These are phyloP conservation scores for Trichoderma afroharzianum DNA, from an alignment of 2,329 filamentous ascomycete genomes.

Conservation along the genomic window DNA sequence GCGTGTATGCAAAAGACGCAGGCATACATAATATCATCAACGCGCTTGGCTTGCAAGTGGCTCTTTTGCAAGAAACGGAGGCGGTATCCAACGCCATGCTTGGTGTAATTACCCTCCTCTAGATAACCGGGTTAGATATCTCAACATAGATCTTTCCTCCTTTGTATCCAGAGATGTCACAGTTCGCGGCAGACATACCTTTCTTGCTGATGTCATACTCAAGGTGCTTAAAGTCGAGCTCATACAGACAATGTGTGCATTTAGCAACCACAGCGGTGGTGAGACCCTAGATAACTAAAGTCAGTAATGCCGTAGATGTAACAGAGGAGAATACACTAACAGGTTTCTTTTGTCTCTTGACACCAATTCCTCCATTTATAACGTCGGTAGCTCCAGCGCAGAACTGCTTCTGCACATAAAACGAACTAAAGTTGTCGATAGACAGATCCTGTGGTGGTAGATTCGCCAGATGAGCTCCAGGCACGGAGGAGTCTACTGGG, in stretches of 20 bases:
- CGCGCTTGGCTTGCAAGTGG: conserved; percentile 46
- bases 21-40: conserved; percentile 52
- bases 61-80: conserved; percentile 55
- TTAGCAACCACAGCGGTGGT: conserved; percentile 44
- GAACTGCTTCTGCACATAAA: conserved; percentile 51
- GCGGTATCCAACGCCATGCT: conserved; percentile 47
- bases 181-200: conserved; percentile 33
- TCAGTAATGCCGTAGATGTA: background rate
- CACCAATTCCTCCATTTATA: conserved; percentile 44
- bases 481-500: conserved; percentile 19
- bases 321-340: conserved; percentile 26
- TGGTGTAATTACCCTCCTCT: conserved; percentile 42
- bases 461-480: background rate
- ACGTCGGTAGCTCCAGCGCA: conserved; percentile 53
- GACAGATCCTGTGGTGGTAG: conserved; percentile 33
- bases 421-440: conserved; percentile 46
- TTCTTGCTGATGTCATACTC: conserved; percentile 49
- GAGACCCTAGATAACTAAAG: conserved; percentile 35
- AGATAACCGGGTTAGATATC: background rate
- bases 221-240: conserved; percentile 51
- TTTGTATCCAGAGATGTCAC: background rate
- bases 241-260: conserved; percentile 51
- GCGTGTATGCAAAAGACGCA: conserved; percentile 52
- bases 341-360: conserved; percentile 49
- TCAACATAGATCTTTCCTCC: background rate